Evolutionary conservation across 148 eudicot genomes (phyloP).

Genomic region (Gaultheria prostrata): DNA sequence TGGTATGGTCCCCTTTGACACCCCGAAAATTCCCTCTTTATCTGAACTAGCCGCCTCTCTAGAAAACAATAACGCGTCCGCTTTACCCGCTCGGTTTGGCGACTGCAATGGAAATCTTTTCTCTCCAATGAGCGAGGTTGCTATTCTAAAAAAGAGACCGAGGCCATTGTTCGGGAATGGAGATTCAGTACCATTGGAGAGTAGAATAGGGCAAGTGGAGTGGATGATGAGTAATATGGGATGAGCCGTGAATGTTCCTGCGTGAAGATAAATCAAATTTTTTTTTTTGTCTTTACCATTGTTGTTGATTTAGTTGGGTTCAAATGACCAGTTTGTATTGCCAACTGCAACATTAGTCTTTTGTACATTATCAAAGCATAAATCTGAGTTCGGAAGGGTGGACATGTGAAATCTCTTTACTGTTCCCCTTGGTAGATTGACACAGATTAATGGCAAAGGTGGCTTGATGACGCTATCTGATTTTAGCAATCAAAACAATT

Average conservation of each 20-base stretch:
- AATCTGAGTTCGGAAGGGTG: background rate
- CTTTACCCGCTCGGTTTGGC: constrained; percentile 39
- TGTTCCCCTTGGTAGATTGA: background rate
- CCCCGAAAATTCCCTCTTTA: constrained; percentile 32
- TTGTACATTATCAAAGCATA: constrained; percentile 11
- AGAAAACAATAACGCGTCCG: constrained; percentile 22
- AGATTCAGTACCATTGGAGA: background rate
- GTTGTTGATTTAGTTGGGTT: background rate
- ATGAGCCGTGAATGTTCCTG: background rate
- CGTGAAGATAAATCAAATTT: background rate
- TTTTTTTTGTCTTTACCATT: background rate
- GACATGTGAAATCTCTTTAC: background rate
- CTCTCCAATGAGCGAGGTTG: constrained; percentile 35
- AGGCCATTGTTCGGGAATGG: constrained; percentile 43
- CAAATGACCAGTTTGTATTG: constrained; percentile 3
- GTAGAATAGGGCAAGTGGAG: constrained; percentile 25
- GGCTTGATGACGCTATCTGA: background rate
- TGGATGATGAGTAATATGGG: constrained; percentile 10
- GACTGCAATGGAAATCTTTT: constrained; percentile 44
- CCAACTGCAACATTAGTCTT: constrained; percentile 6
- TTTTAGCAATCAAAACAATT: background rate
- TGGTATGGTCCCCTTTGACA: constrained; percentile 27
- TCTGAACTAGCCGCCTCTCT: constrained; percentile 17
- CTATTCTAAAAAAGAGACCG: constrained; percentile 51
- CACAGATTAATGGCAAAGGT: background rate